Conservation (phyloP, 2,329 filamentous ascomycete genomes). For the Apiospora saccharicola region DNA sequence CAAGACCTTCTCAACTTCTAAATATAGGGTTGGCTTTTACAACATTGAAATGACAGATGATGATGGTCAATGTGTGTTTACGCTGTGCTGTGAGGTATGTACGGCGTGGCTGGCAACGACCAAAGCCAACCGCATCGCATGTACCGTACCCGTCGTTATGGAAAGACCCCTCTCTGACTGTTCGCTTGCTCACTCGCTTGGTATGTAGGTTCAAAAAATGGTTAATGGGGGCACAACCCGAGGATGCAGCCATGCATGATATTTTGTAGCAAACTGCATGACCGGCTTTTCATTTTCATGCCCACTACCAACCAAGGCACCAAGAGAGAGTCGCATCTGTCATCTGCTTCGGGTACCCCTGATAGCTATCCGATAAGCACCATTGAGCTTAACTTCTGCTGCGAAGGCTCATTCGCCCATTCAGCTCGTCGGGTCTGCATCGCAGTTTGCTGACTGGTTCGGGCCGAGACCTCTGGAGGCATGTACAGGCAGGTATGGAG, state of each 20-base stretch:
- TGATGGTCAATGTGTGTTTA: neutral
- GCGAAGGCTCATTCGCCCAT: conserved; percentile 12
- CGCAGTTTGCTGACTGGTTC: conserved; percentile 6
- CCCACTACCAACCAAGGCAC: neutral
- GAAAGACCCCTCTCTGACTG: neutral
- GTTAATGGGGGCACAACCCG: conserved; percentile 3
- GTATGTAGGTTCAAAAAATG: neutral
- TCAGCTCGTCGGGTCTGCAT: neutral
- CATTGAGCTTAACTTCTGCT: neutral
- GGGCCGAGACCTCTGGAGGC: conserved; percentile 10
- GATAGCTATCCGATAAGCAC: conserved; percentile 2
- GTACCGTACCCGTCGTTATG: neutral
- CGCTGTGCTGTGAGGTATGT: neutral
- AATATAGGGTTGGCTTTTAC: neutral
- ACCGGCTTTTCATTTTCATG: neutral
- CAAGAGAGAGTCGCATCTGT: conserved; percentile 2
- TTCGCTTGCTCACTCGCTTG: neutral
- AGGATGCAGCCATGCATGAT: conserved; percentile 16
- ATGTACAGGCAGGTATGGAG: neutral
- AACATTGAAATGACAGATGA: conserved; percentile 1
- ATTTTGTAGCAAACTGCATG: neutral
- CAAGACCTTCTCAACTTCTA: neutral
- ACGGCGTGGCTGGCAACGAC: neutral
- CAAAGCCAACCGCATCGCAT: conserved; percentile 15
- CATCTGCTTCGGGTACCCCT: conserved; percentile 6